phyloP scores from a whole-genome alignment of 148 eudicot species.

The Amaranthus cruentus region DNA sequence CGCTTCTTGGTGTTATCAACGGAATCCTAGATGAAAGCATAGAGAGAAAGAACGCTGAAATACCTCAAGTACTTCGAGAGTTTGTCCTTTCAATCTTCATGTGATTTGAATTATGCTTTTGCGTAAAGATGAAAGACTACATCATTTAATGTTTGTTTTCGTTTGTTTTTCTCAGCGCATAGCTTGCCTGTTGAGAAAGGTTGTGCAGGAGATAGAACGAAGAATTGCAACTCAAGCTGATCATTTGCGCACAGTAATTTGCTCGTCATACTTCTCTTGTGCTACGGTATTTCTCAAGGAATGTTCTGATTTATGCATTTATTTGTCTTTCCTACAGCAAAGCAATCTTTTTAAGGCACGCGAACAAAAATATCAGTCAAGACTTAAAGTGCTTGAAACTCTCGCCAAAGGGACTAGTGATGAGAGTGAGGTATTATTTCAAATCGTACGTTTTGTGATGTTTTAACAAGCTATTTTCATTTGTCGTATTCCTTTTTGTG shows the following conservation, averaged over 20 bases:
- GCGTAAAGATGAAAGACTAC: neutral
- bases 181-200: constrained; percentile 85
- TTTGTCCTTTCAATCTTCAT: neutral
- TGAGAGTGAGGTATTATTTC: constrained; percentile 64
- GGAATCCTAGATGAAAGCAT: constrained; percentile 84
- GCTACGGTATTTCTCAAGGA: neutral
- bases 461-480: neutral
- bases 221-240: constrained; percentile 91
- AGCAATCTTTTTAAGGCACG: constrained; percentile 74
- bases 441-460: neutral
- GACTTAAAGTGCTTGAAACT: constrained; percentile 86
- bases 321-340: constrained; percentile 50
- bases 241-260: constrained; percentile 74
- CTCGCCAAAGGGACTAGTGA: constrained; percentile 77
- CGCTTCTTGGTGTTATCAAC: constrained; percentile 75
- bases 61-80: constrained; percentile 65
- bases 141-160: neutral
- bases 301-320: neutral
- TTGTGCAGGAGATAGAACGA: constrained; percentile 90
- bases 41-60: constrained; percentile 71
- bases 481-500: neutral
- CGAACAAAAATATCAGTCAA: constrained; percentile 83
- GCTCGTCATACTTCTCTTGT: neutral
- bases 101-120: neutral
- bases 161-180: constrained; percentile 49